These are phyloP conservation scores for Hypericum perforatum DNA, from an alignment of 345 rosid genomes.

Conservation along the genomic window DNA sequence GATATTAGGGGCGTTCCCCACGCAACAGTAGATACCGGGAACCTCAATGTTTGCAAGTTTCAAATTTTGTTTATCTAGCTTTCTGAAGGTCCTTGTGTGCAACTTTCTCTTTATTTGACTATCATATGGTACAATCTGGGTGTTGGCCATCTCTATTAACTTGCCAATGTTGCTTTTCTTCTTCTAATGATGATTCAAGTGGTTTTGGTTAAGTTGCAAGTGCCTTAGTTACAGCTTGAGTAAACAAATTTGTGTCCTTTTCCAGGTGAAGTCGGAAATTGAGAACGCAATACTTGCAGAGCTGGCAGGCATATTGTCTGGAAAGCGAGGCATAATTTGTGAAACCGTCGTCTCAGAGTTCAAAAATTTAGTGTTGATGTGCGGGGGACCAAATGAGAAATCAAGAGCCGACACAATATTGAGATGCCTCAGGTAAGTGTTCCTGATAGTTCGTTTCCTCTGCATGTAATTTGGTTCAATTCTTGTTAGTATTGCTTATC, in stretches of 20 bases:
- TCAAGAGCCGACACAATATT: conserved; percentile 52
- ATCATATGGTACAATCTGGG: no score
- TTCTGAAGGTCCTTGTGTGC: no score
- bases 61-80: no score
- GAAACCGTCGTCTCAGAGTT: conserved; percentile 52
- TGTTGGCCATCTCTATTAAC: no score
- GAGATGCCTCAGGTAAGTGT: conserved; percentile 49
- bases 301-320: conserved; percentile 25
- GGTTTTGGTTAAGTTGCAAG: no score
- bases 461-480: not conserved
- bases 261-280: conserved; percentile 61
- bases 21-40: no score
- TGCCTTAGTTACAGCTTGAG: not conserved
- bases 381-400: conserved; percentile 73
- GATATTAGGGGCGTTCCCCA: no score
- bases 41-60: no score
- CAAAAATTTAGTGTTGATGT: conserved; percentile 53
- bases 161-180: no score
- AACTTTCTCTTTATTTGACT: no score
- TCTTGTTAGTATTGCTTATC: not conserved
- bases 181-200: no score
- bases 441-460: not conserved
- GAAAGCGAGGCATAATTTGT: conserved; percentile 57
- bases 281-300: conserved; percentile 41
- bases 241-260: conserved; percentile 1